phyloP scores from a whole-genome alignment of 805 yeast species.

The Wickerhamia fluorescens region DNA sequence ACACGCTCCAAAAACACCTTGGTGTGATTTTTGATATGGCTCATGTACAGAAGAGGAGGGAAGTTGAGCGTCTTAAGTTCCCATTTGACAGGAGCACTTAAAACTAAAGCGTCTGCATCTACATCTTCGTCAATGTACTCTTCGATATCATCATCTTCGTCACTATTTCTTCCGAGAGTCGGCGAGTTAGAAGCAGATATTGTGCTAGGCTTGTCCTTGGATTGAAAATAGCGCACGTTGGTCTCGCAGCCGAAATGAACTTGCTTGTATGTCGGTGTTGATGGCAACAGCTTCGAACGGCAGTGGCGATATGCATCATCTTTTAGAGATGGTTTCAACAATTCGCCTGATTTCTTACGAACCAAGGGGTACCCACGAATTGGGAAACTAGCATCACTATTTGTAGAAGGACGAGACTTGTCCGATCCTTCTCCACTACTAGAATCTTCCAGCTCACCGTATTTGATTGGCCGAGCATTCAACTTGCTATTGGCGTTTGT shows the following conservation, averaged over 20 bases:
- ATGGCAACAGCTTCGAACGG: constrained; percentile 31
- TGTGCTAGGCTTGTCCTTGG: constrained; percentile 68
- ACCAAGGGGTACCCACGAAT: constrained; percentile 33
- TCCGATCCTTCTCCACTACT: background rate
- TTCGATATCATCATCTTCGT: constrained; percentile 11
- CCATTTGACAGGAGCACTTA: constrained; percentile 31
- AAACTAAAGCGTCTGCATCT: constrained; percentile 10
- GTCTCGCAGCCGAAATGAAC: constrained; percentile 72
- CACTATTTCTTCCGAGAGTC: constrained; percentile 6
- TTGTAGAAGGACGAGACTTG: too few relatives aligned
- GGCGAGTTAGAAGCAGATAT: constrained; percentile 68
- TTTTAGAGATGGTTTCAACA: constrained; percentile 69
- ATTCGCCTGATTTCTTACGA: constrained; percentile 84
- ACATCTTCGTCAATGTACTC: constrained; percentile 12
- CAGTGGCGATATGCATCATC: constrained; percentile 31
- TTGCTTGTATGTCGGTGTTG: constrained; percentile 55
- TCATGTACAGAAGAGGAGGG: constrained; percentile 40
- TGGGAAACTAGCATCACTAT: background rate
- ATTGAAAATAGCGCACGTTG: constrained; percentile 67
- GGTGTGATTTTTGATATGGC: constrained; percentile 27
- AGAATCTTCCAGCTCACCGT: too few relatives aligned
- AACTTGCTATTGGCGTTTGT: constrained; percentile 20
- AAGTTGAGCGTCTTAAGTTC: constrained; percentile 36
- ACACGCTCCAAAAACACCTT: constrained; percentile 61
- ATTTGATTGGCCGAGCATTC: background rate